A percentile compares a stretch with the other conserved stretches of the same genome.
These are phyloP conservation scores for Coemansia sp. DNA, from an alignment of 192 early-diverging fungal genomes.

Conservation along the genomic window DNA sequence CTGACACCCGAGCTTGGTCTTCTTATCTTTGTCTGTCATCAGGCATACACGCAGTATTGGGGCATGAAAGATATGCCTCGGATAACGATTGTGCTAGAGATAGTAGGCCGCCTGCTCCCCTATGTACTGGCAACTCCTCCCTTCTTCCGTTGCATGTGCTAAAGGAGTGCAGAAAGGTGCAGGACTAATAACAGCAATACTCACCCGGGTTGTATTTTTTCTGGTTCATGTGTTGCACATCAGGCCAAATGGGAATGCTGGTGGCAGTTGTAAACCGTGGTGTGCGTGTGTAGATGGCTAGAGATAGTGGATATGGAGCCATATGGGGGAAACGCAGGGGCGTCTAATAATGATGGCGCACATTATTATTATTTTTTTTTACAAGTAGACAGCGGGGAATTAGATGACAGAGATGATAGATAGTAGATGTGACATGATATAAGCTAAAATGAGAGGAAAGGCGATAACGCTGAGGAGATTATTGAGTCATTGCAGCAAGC, in stretches of 20 bases:
- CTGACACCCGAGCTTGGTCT: background rate
- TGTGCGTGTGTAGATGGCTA: background rate
- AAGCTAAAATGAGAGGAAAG: background rate
- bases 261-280: background rate
- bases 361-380: background rate
- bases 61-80: background rate
- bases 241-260: background rate
- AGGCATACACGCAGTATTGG: background rate
- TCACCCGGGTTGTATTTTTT: background rate
- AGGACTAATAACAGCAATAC: background rate
- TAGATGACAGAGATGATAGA: background rate
- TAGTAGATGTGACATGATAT: background rate
- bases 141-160: background rate
- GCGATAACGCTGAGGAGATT: no score
- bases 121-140: background rate
- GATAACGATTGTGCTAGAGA: slow-evolving; percentile 1
- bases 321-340: slow-evolving; percentile 3
- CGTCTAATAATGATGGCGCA: background rate
- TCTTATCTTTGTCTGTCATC: background rate
- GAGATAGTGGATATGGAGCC: background rate
- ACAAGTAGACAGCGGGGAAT: background rate
- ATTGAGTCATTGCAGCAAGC: background rate
- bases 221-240: background rate
- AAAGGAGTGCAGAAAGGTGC: background rate
- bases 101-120: background rate